Conservation (phyloP, 257 asterid genomes). For the Knoxia roxburghii region DNA sequence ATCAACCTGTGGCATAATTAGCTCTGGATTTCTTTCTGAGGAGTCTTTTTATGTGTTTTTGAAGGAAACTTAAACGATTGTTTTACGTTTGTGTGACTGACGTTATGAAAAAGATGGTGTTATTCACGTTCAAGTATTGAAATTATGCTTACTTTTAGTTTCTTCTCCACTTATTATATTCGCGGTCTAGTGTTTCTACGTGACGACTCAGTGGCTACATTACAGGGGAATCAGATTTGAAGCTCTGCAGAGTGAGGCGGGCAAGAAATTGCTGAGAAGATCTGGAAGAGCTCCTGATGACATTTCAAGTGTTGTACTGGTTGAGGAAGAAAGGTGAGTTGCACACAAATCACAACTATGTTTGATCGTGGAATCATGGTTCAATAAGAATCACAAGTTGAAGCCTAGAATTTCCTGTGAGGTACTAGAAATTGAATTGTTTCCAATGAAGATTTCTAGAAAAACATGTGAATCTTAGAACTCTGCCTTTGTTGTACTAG, state of each 20-base stretch:
- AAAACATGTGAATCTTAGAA: neutral
- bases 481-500: neutral
- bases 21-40: neutral
- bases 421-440: too few relatives aligned
- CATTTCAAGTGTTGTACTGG: constrained; percentile 92
- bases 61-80: too few relatives aligned
- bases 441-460: neutral
- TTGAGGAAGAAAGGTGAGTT: constrained; percentile 68
- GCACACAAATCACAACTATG: neutral
- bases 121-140: neutral
- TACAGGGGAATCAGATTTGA: constrained; percentile 79
- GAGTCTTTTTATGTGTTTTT: neutral
- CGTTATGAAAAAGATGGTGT: neutral
- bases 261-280: constrained; percentile 75
- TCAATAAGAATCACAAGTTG: neutral
- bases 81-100: too few relatives aligned
- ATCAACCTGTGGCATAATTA: neutral
- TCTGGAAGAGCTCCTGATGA: constrained; percentile 94
- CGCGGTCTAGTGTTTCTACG: too few relatives aligned
- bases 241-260: constrained; percentile 90
- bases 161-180: neutral
- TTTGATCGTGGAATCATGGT: constrained; percentile 6
- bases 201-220: neutral
- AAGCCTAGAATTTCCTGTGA: neutral
- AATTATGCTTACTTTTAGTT: neutral